A percentile compares a stretch with the other conserved stretches of the same genome.
These are phyloP conservation scores for Globisporangium takayamanum DNA, from an alignment of 352 stramenopile species.

Conservation along the genomic window DNA sequence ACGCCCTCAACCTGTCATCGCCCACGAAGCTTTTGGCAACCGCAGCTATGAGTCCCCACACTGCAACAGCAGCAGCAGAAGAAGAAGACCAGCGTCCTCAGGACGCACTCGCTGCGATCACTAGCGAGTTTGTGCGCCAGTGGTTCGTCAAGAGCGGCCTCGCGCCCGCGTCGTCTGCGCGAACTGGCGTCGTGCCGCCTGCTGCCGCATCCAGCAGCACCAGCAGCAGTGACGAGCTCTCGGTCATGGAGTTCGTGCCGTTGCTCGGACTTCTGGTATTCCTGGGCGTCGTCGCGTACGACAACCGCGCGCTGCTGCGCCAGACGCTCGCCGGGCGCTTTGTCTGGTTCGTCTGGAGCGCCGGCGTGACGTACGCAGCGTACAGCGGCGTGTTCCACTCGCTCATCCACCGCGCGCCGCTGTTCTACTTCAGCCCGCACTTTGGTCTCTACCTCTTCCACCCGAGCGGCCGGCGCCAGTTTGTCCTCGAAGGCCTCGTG, in stretches of 20 bases:
- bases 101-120: slow-evolving; percentile 9
- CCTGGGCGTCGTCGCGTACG: slow-evolving; percentile 25
- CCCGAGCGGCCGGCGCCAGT: slow-evolving; percentile 54
- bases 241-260: slow-evolving; percentile 32
- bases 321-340: slow-evolving; percentile 28
- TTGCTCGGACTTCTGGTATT: slow-evolving; percentile 29
- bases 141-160: slow-evolving; percentile 14
- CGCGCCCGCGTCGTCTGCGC: not conserved
- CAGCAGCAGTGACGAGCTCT: slow-evolving; percentile 9
- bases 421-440: slow-evolving; percentile 48
- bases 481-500: slow-evolving; percentile 53
- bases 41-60: not conserved
- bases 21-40: slow-evolving; percentile 11
- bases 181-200: not conserved
- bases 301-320: slow-evolving; percentile 34
- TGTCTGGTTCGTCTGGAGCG: slow-evolving; percentile 51
- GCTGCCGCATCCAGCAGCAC: not conserved
- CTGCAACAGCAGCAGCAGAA: not conserved
- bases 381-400: slow-evolving; percentile 58
- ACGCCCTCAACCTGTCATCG: slow-evolving; percentile 47
- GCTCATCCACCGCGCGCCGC: slow-evolving; percentile 41
- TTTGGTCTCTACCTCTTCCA: slow-evolving; percentile 58
- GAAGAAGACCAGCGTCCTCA: not conserved
- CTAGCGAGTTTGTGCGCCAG: slow-evolving; percentile 26
- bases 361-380: slow-evolving; percentile 46